A percentile compares a stretch with the other conserved stretches of the same genome.
Conservation (phyloP, 176 grass and related monocot genomes). For the Stipa capillata region DNA sequence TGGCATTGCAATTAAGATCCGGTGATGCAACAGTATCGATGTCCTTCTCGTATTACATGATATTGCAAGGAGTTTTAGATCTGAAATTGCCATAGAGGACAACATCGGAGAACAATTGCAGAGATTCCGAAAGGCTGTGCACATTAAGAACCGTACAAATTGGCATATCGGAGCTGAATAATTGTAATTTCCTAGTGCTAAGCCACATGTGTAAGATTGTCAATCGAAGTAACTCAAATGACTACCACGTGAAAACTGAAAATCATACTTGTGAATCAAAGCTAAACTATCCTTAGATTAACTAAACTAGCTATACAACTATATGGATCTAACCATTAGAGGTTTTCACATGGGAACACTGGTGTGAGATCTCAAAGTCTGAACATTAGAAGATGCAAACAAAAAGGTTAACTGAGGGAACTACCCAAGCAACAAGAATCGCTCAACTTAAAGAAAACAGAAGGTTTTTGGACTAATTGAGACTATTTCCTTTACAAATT, state of each 20-base stretch:
- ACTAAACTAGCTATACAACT: background rate
- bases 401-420: too few relatives aligned
- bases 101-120: slow-evolving; percentile 3
- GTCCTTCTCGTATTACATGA: background rate
- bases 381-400: background rate
- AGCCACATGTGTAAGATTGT: background rate
- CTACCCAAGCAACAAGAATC: background rate
- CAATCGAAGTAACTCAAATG: background rate
- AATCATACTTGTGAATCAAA: background rate
- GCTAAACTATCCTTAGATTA: background rate
- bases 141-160: too few relatives aligned
- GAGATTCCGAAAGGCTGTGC: background rate
- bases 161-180: background rate
- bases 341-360: background rate
- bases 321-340: background rate
- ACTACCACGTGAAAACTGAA: background rate
- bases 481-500: background rate
- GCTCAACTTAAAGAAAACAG: background rate
- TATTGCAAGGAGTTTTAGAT: background rate
- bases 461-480: background rate
- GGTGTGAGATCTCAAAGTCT: too few relatives aligned
- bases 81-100: background rate
- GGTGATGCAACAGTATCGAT: background rate
- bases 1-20: background rate
- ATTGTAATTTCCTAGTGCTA: background rate